Percentiles rank a stretch among this genome's conserved stretches.
phyloP scores from a whole-genome alignment of 192 early-diverging fungal genomes.

The Chytriomyces sp. region DNA sequence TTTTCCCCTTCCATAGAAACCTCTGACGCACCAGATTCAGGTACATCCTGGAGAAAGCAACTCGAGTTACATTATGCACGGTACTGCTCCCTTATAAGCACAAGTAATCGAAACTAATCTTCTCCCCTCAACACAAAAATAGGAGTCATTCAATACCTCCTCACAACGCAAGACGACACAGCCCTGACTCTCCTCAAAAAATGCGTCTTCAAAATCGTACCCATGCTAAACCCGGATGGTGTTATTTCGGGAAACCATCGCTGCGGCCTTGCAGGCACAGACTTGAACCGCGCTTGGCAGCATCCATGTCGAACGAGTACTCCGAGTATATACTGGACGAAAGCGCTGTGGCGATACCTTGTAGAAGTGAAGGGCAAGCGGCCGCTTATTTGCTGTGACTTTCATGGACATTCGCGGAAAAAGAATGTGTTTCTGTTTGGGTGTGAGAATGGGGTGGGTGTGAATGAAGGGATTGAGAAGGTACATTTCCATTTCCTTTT shows the following conservation, averaged over 20 bases:
- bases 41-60: slow-evolving; percentile 65
- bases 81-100: background rate
- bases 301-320: slow-evolving; percentile 32
- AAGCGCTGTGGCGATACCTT: slow-evolving; percentile 49
- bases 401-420: slow-evolving; percentile 60
- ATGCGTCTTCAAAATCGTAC: slow-evolving; percentile 60
- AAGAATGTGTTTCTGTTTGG: slow-evolving; percentile 64
- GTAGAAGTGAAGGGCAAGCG: slow-evolving; percentile 35
- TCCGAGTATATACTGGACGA: slow-evolving; percentile 58
- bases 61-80: slow-evolving; percentile 59
- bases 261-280: slow-evolving; percentile 55
- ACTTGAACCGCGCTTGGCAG: slow-evolving; percentile 61
- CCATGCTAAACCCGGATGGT: slow-evolving; percentile 65
- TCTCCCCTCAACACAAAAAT: background rate
- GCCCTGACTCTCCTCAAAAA: slow-evolving; percentile 33
- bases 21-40: background rate
- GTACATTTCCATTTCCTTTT: background rate
- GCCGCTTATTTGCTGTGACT: slow-evolving; percentile 55
- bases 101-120: no score
- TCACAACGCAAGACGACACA: no score
- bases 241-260: slow-evolving; percentile 60
- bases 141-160: slow-evolving; percentile 36
- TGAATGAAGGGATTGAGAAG: slow-evolving; percentile 50
- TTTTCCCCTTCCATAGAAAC: background rate
- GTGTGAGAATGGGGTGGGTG: slow-evolving; percentile 47